Conservation (phyloP, 2,329 filamentous ascomycete genomes). For the Fusarium pilosicola region DNA sequence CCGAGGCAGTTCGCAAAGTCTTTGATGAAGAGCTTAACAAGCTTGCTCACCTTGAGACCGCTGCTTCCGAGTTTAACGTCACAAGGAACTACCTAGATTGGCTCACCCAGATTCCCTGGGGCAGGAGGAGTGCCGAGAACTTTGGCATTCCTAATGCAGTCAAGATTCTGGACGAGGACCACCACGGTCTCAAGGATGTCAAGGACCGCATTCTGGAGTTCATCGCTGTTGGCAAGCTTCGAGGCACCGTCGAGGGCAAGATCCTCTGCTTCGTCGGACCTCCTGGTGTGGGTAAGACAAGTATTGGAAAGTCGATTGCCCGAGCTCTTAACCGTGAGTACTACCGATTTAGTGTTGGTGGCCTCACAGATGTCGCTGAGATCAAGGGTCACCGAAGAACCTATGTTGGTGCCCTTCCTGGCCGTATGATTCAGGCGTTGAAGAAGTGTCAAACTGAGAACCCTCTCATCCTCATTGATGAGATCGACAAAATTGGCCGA, state of each 20-base stretch:
- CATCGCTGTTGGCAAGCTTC: constrained; percentile 96
- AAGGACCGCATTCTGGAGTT: constrained; percentile 99
- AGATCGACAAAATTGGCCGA: constrained; percentile 97
- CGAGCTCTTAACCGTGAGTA: constrained; percentile 94
- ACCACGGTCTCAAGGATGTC: constrained; percentile 96
- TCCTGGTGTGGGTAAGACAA: constrained; percentile 97
- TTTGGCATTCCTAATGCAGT: constrained; percentile 94
- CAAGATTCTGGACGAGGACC: constrained; percentile 92
- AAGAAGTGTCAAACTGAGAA: constrained; percentile 99
- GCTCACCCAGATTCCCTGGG: constrained; percentile 98
- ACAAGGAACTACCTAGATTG: constrained; percentile 98
- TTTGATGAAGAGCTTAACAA: constrained; percentile 99
- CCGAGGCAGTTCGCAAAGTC: constrained; percentile 93
- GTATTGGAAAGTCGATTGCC: constrained; percentile 98
- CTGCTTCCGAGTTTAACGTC: constrained; percentile 97
- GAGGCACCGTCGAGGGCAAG: constrained; percentile 97
- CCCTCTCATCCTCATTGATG: constrained; percentile 93
- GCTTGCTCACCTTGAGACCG: constrained; percentile 91
- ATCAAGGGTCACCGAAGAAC: constrained; percentile 98
- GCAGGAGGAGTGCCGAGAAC: constrained; percentile 93
- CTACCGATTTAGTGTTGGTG: constrained; percentile 97
- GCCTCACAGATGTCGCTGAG: constrained; percentile 95
- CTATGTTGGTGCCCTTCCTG: constrained; percentile 94
- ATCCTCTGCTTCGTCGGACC: constrained; percentile 98
- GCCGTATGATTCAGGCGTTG: constrained; percentile 95